Evolutionary conservation across 768 basidiomycete genomes (phyloP), one percentile per base, ranked within the genome.

Genomic region (Lyophyllum decastes): DNA sequence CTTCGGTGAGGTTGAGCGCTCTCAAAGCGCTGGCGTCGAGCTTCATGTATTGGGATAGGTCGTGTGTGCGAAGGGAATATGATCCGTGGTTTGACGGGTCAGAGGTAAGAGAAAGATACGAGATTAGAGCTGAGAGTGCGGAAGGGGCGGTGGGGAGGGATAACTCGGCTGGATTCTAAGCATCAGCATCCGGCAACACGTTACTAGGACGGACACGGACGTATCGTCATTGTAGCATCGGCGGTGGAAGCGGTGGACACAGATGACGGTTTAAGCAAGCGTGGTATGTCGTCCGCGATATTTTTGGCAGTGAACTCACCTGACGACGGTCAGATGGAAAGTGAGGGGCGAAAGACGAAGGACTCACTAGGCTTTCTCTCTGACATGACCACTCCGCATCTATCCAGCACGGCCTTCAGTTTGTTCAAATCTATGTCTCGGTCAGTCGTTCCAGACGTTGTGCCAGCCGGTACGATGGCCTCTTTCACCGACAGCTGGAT

Each of bases 401-500:
- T 81, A 56, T 98, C 96, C 43, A 98, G 73, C 10, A 98, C 85
- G 4, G 87, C 86, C 64, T 86, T 87, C 38, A 98, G 77, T 71
- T 96, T 97, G 62, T 87, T 86, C 34, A 97, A 74, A 62, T 98
- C 96, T 54, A 95, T 78, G 66, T 98, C 94, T 24, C 89, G 84
- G 67, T 92, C 89, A 0, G 89, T 89, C 2, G 76, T 85, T 0
- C 89, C 90, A 38, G 85, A 81, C 0, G 76, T 74, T 5, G 90
- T 89, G n/a, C 89, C 89, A 0, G 84, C 85, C 1, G 90, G 79
- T 41, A 98, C 77, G 53, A 98, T 81, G 2, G 94, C 94, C 72
- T 99, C 97, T 70, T 98, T 98, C n/a, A 94, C 92, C 0, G 94
- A 95, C 2, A 98, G 83, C 70, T 99, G 97, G 58, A 98, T 98